Evolutionary conservation across 2,329 filamentous ascomycete species (phyloP), one percentile per base, ranked within the genome.

Genomic region (Aspergillus fructus): DNA sequence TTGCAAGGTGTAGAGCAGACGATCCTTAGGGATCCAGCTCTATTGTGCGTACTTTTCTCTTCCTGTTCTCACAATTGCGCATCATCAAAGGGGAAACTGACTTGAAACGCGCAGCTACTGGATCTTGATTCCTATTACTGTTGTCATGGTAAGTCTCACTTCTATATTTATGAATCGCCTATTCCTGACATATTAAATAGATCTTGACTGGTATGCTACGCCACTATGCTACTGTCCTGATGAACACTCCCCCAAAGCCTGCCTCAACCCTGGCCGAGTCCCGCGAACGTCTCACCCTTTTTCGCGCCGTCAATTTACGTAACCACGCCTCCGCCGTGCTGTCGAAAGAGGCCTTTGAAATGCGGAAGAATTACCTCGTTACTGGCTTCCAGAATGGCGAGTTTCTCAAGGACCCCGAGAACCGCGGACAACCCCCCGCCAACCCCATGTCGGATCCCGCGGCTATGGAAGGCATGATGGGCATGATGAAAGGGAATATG

Each of bases 401-500:
- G 34, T 99, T 92, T 72, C 81, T 99, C 48, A 97, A 96, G 73
- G 90, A 96, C 62, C 93, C 92, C 2, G 90, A 94, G 54, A 85
- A 82, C 69, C 88, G 89, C 71, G 93, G 93, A 52, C 90, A 97
- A 77, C 89, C 92, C 3, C 89, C 92, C 19, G 86, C 91, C 39
- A 99, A 97, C 77, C 94, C 94, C 4, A 92, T 99, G 85, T 90
- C 89, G 11, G 94, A 99, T 74, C 96, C 96, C 21, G 89, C 89
- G 48, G 91, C 91, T 58, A 99, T 99, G 94, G 96, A 99, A 72
- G 93, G 93, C 66, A 99, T 99, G 94, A 99, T 99, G 94, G 93
- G 94, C 66, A 96, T 96, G 91, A 96, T 99, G 91, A 99, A 99
- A 85, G 93, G 93, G 57, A 96, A 99, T 73, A 96, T 99, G 90